These are phyloP conservation scores for Sherardia arvensis DNA, from an alignment of 257 asterid species.

Conservation along the genomic window DNA sequence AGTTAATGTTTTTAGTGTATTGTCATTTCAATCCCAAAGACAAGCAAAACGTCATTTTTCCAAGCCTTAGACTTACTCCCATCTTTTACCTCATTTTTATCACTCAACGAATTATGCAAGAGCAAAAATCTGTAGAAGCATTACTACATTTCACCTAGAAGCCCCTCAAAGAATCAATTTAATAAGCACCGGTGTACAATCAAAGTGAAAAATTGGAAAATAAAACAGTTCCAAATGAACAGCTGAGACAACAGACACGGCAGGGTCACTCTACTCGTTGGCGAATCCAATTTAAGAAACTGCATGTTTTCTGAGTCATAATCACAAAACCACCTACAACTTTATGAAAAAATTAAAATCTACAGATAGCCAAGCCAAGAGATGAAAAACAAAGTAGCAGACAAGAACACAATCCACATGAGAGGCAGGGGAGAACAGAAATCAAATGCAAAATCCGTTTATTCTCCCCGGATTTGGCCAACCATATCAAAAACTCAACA, in stretches of 20 bases:
- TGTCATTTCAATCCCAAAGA: neutral
- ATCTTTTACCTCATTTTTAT: neutral
- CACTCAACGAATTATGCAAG: neutral
- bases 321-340: constrained; percentile 4
- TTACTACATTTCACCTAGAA: neutral
- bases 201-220: neutral
- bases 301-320: neutral
- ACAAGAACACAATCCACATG: neutral
- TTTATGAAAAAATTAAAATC: neutral
- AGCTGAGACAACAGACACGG: neutral
- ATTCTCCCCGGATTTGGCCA: neutral
- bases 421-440: neutral
- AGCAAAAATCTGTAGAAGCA: neutral
- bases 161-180: neutral
- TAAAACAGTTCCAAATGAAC: neutral
- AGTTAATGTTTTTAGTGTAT: neutral
- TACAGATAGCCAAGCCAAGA: neutral
- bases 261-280: neutral
- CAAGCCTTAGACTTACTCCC: neutral
- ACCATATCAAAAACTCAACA: neutral
- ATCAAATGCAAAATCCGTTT: neutral
- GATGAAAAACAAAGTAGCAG: neutral
- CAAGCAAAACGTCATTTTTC: neutral
- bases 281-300: neutral
- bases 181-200: neutral